Conservation (phyloP, 1,139 yeast species). For the Geotrichum siamense region DNA sequence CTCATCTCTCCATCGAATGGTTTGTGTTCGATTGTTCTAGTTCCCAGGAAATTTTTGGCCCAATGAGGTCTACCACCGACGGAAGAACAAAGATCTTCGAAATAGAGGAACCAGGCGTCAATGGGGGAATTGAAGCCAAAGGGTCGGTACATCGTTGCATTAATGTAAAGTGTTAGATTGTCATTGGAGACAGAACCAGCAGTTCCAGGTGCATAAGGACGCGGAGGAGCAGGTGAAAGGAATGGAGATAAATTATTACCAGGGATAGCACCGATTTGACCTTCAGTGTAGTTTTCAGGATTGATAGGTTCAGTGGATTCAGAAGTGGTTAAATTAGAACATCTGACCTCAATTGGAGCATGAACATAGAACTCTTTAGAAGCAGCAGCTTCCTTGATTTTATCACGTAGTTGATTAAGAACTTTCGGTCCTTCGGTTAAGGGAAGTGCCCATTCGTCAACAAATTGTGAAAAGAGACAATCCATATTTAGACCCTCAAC, state of each 20-base stretch:
- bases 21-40: constrained; percentile 18
- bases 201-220: constrained; percentile 44
- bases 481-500: constrained; percentile 92
- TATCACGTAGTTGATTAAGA: constrained; percentile 53
- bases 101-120: constrained; percentile 73
- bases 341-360: constrained; percentile 92
- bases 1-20: constrained; percentile 61
- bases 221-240: constrained; percentile 69
- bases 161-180: constrained; percentile 77
- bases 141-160: constrained; percentile 95
- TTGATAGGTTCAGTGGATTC: constrained; percentile 31
- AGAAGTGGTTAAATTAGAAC: constrained; percentile 66
- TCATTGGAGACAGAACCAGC: constrained; percentile 46
- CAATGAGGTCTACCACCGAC: constrained; percentile 96
- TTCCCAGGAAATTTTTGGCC: constrained; percentile 95
- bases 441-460: constrained; percentile 95
- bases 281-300: constrained; percentile 19
- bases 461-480: constrained; percentile 89
- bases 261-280: constrained; percentile 57
- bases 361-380: constrained; percentile 70
- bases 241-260: constrained; percentile 80
- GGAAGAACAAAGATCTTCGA: constrained; percentile 66
- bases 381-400: constrained; percentile 55
- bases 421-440: constrained; percentile 67
- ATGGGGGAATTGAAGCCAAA: constrained; percentile 69